A percentile compares a stretch with the other conserved stretches of the same genome.
These are phyloP conservation scores for Colletotrichum liaoningense DNA, from an alignment of 2,329 filamentous ascomycete genomes.

Conservation along the genomic window DNA sequence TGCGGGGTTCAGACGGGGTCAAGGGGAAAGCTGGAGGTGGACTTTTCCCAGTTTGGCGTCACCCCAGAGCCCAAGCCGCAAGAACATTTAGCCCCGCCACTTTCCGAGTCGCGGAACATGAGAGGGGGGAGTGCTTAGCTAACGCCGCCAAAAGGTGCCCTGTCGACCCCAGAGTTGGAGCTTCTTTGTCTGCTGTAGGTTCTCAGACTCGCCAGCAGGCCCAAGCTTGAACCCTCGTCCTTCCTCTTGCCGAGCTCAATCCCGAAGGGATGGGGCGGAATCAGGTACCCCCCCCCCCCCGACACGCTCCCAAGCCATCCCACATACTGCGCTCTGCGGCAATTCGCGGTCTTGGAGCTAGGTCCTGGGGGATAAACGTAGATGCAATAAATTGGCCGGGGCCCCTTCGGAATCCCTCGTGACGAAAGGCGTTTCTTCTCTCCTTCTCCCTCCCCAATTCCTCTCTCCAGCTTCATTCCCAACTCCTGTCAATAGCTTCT, in stretches of 20 bases:
- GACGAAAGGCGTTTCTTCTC: background rate
- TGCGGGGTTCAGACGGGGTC: constrained; percentile 26
- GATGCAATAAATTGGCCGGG: constrained; percentile 31
- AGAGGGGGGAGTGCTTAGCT: constrained; percentile 17
- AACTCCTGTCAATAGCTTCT: background rate
- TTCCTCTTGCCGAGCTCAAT: constrained; percentile 34
- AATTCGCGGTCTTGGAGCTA: constrained; percentile 29
- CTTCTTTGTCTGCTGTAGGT: background rate
- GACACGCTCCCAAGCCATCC: background rate
- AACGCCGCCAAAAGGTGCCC: background rate
- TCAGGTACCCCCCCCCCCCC: constrained; percentile 12
- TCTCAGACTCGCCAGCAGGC: constrained; percentile 2
- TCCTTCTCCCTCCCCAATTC: background rate
- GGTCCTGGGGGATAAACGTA: constrained; percentile 1
- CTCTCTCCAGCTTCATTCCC: background rate
- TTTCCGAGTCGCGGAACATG: constrained; percentile 33
- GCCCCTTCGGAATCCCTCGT: constrained; percentile 6
- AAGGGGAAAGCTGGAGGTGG: constrained; percentile 10
- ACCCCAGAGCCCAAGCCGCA: constrained; percentile 16
- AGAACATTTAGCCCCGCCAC: constrained; percentile 37
- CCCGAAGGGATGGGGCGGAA: constrained; percentile 35
- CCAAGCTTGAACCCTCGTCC: constrained; percentile 17
- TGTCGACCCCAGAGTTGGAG: too few relatives aligned
- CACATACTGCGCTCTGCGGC: constrained; percentile 9
- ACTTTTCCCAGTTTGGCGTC: constrained; percentile 16